A percentile compares a stretch with the other conserved stretches of the same genome.
phyloP scores from a whole-genome alignment of 2,329 filamentous ascomycete genomes.

The Botrytis fragariae region DNA sequence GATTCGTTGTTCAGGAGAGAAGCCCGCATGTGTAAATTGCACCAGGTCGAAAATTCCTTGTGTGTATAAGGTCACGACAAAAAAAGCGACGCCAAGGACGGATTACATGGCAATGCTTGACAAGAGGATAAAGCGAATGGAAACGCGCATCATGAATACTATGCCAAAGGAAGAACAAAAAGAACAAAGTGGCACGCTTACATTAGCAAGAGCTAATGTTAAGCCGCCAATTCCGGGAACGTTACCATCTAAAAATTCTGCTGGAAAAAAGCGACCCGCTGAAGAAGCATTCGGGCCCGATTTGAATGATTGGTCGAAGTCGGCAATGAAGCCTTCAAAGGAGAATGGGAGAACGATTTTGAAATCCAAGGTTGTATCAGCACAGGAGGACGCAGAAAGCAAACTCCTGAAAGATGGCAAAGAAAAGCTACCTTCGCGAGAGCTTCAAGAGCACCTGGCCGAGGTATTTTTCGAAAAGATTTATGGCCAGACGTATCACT shows the following conservation, averaged over 20 bases:
- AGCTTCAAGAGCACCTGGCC: slow-evolving; percentile 88
- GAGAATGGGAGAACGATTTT: slow-evolving; percentile 39
- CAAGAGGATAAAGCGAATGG: slow-evolving; percentile 93
- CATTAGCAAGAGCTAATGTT: slow-evolving; percentile 76
- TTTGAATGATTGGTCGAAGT: slow-evolving; percentile 75
- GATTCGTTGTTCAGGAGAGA: slow-evolving; percentile 95
- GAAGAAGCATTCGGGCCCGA: slow-evolving; percentile 86
- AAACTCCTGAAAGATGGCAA: slow-evolving; percentile 77
- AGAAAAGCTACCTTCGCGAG: slow-evolving; percentile 77
- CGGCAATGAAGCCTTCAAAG: slow-evolving; percentile 50
- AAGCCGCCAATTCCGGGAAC: slow-evolving; percentile 70
- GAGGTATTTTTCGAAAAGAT: slow-evolving; percentile 95
- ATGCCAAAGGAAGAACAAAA: slow-evolving; percentile 82
- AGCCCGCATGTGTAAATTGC: slow-evolving; percentile 96
- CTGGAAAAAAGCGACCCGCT: slow-evolving; percentile 72
- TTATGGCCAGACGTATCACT: slow-evolving; percentile 91
- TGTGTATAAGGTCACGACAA: slow-evolving; percentile 93
- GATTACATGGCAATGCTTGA: slow-evolving; percentile 99
- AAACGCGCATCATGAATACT: slow-evolving; percentile 94
- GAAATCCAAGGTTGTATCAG: slow-evolving; percentile 53
- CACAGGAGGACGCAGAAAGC: slow-evolving; percentile 69
- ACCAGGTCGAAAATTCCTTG: slow-evolving; percentile 88
- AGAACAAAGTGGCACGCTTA: slow-evolving; percentile 62
- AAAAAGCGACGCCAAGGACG: slow-evolving; percentile 89
- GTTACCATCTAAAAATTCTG: slow-evolving; percentile 50